A percentile compares a stretch with the other conserved stretches of the same genome.
Conservation (phyloP, 352 stramenopile species). For the Globisporangium cystogenes region DNA sequence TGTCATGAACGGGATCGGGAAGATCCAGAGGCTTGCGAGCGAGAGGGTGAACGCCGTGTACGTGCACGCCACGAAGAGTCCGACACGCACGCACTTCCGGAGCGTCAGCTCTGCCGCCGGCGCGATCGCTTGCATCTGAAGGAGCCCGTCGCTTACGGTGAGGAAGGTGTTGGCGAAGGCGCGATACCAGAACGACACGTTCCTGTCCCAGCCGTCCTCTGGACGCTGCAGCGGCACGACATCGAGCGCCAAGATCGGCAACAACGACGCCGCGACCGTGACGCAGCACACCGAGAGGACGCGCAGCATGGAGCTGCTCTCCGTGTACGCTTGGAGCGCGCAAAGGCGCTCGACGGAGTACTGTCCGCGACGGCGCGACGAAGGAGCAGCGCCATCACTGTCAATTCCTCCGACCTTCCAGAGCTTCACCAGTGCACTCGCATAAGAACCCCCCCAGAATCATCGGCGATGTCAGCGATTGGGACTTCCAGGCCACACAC, state of each 20-base stretch:
- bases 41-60: slow-evolving; percentile 6
- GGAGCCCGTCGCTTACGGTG: neutral
- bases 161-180: neutral
- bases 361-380: no score
- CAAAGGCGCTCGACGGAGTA: slow-evolving; percentile 6
- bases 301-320: neutral
- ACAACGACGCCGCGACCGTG: neutral
- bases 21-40: slow-evolving; percentile 24
- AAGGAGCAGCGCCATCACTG: no score
- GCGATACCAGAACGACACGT: neutral
- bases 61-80: neutral
- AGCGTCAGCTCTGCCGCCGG: neutral
- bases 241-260: slow-evolving; percentile 4
- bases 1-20: slow-evolving; percentile 29
- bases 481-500: no score
- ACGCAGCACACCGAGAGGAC: slow-evolving; percentile 15
- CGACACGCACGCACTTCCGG: neutral
- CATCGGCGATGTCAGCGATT: no score
- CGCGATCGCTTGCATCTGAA: slow-evolving; percentile 1
- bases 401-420: no score
- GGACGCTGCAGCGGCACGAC: slow-evolving; percentile 5
- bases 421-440: no score
- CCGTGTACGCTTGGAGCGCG: neutral
- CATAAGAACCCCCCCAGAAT: no score
- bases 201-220: slow-evolving; percentile 1